These are phyloP conservation scores for Moricandia arvensis DNA, from an alignment of 345 rosid genomes.

Conservation along the genomic window DNA sequence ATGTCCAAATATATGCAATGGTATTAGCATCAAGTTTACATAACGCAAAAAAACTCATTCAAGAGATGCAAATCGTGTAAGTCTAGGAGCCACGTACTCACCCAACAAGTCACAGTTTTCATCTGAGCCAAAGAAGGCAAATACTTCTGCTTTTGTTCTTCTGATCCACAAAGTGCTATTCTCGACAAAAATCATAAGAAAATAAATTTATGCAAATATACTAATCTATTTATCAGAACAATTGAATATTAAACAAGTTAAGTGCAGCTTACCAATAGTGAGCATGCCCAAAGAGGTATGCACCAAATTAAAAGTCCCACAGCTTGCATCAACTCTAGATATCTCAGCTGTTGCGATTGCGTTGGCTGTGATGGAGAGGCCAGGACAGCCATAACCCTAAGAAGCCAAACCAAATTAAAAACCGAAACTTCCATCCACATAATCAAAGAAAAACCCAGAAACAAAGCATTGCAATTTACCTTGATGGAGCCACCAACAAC, in stretches of 20 bases:
- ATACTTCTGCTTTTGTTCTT: constrained; percentile 79
- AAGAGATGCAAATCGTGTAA: background rate
- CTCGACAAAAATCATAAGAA: constrained; percentile 37
- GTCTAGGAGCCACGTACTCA: constrained; percentile 37
- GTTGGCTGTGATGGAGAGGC: constrained; percentile 67
- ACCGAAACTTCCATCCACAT: background rate
- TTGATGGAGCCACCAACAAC: constrained; percentile 88
- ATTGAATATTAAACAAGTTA: too few relatives aligned
- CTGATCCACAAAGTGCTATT: constrained; percentile 88
- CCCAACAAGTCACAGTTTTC: constrained; percentile 81
- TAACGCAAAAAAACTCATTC: too few relatives aligned
- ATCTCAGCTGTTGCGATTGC: constrained; percentile 72
- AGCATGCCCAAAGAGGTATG: constrained; percentile 94
- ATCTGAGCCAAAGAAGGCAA: constrained; percentile 81
- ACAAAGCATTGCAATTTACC: constrained; percentile 42
- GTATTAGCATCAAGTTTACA: too few relatives aligned
- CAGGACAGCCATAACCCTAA: constrained; percentile 96
- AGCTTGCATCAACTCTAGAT: constrained; percentile 98
- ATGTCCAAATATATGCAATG: constrained; percentile 6
- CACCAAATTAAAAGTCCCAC: constrained; percentile 81
- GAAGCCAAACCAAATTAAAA: constrained; percentile 17
- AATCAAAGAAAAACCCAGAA: background rate
- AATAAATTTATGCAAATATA: background rate
- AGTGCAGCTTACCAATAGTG: constrained; percentile 67
- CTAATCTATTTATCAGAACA: too few relatives aligned